Evolutionary conservation across 768 basidiomycete genomes (phyloP), one percentile per base, ranked within the genome.

Genomic region (Mrakia blollopis): DNA sequence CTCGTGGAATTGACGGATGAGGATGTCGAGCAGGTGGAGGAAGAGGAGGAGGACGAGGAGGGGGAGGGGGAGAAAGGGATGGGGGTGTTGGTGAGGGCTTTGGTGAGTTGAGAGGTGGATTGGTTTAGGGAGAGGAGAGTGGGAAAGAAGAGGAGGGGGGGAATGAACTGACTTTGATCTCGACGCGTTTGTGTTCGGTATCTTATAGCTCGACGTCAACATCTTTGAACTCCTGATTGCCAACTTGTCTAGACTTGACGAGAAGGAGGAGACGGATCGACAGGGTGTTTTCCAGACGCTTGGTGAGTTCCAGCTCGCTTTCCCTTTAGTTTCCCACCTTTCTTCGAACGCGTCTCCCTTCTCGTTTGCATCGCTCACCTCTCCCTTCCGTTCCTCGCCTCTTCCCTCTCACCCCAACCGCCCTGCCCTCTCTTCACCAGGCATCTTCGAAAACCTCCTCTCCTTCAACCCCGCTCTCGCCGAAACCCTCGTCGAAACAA

Each of bases 1-100:
- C 86, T 99, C 8, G 91, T 94, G 80, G 97, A 99, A 83, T 87
- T 98, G 78, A 96, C 94, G 0, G 97, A 99, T 80, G 97, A 98
- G 83, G 96, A 98, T 80, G 92, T 93, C 2, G 92, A 91, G 7
- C 90, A 91, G 68, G 92, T 90, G 80, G 88, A 82, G 2, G 89
- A 88, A 35, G 89, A 88, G 14, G 88, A 86, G 11, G 87, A 86
- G 11, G 87, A 91, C 0, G 91, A 90, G 32, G 88, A 88, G 18
- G 88, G 86, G 47, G 87, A 81, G n/a, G 84, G 88, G 74, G 88
- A 81, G 50, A 79, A 89, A 77, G 92, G 90, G 81, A 86, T 88
- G 80, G 81, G 80, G 9, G 82, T 82, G 61, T 86, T 98, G 1
- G 88, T 94, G 60, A 89, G 91, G 72, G 87, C 87, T 70, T 83